These are phyloP conservation scores for Sambucus nigra DNA, from an alignment of 129 eudicot species.

Conservation along the genomic window DNA sequence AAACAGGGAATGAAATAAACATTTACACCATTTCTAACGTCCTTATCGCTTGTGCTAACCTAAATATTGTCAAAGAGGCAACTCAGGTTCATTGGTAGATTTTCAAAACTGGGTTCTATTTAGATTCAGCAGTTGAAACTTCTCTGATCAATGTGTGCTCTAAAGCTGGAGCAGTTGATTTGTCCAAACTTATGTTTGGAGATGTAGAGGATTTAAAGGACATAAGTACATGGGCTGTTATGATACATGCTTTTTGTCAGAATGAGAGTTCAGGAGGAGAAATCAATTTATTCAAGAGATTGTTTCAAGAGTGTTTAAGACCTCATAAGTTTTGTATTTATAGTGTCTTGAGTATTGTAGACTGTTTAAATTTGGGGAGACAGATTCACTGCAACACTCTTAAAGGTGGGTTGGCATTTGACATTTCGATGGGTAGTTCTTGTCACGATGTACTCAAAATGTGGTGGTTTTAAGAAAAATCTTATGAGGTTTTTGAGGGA, in stretches of 20 bases:
- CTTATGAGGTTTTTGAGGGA: no score
- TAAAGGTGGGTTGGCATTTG: slow-evolving; percentile 34
- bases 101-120: slow-evolving; percentile 42
- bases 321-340: slow-evolving; percentile 55
- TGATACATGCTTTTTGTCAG: slow-evolving; percentile 63
- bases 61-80: slow-evolving; percentile 26
- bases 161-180: slow-evolving; percentile 39
- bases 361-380: slow-evolving; percentile 44
- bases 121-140: slow-evolving; percentile 38
- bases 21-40: slow-evolving; percentile 58
- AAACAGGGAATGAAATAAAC: no score
- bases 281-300: slow-evolving; percentile 28
- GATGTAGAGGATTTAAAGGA: slow-evolving; percentile 28
- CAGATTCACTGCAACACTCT: slow-evolving; percentile 52
- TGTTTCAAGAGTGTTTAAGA: slow-evolving; percentile 36
- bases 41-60: slow-evolving; percentile 59
- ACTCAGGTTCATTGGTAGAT: slow-evolving; percentile 57
- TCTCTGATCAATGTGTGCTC: slow-evolving; percentile 57
- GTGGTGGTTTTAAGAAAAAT: slow-evolving; percentile 46
- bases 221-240: slow-evolving; percentile 32
- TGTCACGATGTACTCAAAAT: slow-evolving; percentile 80
- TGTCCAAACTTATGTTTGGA: slow-evolving; percentile 37
- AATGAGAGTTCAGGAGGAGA: slow-evolving; percentile 27
- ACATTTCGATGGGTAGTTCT: slow-evolving; percentile 62
- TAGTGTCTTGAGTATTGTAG: slow-evolving; percentile 48